These are phyloP conservation scores for Aspergillus latus DNA, from an alignment of 2,329 filamentous ascomycete genomes.

Conservation along the genomic window DNA sequence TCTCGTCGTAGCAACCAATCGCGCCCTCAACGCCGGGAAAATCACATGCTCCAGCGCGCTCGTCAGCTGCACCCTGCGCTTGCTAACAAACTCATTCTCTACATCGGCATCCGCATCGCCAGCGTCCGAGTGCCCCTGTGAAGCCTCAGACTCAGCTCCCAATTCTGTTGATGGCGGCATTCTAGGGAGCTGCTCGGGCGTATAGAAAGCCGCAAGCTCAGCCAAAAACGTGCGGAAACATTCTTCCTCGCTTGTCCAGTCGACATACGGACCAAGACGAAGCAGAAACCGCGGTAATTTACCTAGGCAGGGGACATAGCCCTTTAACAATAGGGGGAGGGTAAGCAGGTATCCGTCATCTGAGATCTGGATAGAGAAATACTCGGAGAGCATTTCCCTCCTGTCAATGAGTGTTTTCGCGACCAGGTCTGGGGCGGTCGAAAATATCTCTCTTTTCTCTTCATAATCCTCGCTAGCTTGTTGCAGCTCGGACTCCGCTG, in stretches of 20 bases:
- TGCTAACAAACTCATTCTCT: slow-evolving; percentile 47
- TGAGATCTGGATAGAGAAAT: slow-evolving; percentile 84
- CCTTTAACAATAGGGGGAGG: slow-evolving; percentile 83
- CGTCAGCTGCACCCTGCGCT: slow-evolving; percentile 66
- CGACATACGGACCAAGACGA: slow-evolving; percentile 79
- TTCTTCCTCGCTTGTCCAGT: slow-evolving; percentile 79
- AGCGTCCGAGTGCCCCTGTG: background rate
- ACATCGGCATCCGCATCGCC: slow-evolving; percentile 27
- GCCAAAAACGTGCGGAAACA: slow-evolving; percentile 85
- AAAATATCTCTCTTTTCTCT: slow-evolving; percentile 59
- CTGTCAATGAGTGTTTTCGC: slow-evolving; percentile 68
- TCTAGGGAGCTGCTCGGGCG: slow-evolving; percentile 76
- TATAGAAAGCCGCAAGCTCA: slow-evolving; percentile 87
- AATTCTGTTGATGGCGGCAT: slow-evolving; percentile 4
- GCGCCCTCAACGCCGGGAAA: slow-evolving; percentile 82
- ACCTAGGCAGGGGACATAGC: slow-evolving; percentile 79
- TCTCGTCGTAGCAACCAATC: slow-evolving; percentile 76
- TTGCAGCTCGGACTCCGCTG: slow-evolving; percentile 57
- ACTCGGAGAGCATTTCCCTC: slow-evolving; percentile 85
- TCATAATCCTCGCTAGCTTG: slow-evolving; percentile 18
- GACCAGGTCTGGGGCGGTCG: slow-evolving; percentile 66
- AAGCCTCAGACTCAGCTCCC: background rate
- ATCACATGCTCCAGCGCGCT: slow-evolving; percentile 79
- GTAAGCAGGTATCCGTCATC: slow-evolving; percentile 72
- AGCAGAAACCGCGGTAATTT: slow-evolving; percentile 90